Evolutionary conservation across 2,329 filamentous ascomycete species (phyloP).

Genomic region (Cladophialophora carrionii): DNA sequence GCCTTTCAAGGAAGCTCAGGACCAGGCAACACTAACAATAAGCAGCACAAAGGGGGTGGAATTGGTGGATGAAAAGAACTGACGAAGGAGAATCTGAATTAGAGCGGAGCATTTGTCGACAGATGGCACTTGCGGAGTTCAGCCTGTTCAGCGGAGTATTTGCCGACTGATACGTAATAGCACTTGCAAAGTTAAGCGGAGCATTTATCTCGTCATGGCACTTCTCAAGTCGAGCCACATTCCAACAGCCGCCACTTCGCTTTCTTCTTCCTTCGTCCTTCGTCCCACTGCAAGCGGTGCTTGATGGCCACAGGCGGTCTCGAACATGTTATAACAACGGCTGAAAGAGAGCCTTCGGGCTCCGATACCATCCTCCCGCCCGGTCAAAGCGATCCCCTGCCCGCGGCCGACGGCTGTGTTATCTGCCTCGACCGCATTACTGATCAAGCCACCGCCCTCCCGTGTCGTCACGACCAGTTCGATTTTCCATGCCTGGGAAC

Average conservation of each 20-base stretch:
- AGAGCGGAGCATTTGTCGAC: neutral
- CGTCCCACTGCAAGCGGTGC: neutral
- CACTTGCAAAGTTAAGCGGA: neutral
- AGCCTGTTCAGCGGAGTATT: neutral
- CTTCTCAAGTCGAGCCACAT: neutral
- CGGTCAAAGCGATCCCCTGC: neutral
- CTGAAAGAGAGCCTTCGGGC: conserved; percentile 17
- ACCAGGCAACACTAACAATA: too few relatives aligned
- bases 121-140: neutral
- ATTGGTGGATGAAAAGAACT: too few relatives aligned
- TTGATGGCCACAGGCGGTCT: conserved; percentile 26
- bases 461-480: conserved; percentile 79
- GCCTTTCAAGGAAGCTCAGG: too few relatives aligned
- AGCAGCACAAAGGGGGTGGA: too few relatives aligned
- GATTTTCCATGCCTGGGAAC: conserved; percentile 82
- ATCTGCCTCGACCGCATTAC: conserved; percentile 81
- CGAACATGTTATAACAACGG: conserved; percentile 21
- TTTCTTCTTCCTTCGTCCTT: neutral
- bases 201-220: neutral
- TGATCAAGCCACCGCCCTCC: conserved; percentile 70
- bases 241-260: neutral
- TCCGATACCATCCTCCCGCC: neutral
- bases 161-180: neutral
- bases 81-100: neutral
- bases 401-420: conserved; percentile 61